Conservation (phyloP, 495 filamentous ascomycete genomes). For the Annulohypoxylon nitens region DNA sequence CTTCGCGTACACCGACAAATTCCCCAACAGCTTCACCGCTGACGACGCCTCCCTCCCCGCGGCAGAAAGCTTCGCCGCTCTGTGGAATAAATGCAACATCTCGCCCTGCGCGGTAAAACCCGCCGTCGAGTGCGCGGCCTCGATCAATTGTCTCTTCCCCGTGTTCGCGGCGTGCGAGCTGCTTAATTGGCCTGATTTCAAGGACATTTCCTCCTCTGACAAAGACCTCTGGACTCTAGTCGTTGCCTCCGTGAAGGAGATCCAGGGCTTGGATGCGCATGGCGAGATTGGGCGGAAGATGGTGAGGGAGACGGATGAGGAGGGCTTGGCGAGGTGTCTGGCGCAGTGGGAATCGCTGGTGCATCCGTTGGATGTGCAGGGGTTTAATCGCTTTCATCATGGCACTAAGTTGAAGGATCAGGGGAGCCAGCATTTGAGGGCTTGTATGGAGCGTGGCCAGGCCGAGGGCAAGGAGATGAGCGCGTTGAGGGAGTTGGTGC, state of each 20-base stretch:
- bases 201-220: constrained; percentile 10
- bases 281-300: constrained; percentile 20
- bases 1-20: constrained; percentile 29
- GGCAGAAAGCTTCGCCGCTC: constrained; percentile 16
- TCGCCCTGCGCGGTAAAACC: constrained; percentile 15
- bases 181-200: constrained; percentile 19
- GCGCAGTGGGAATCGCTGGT: constrained; percentile 25
- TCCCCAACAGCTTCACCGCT: constrained; percentile 9
- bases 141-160: constrained; percentile 20
- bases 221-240: constrained; percentile 16
- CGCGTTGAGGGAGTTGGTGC: constrained; percentile 32
- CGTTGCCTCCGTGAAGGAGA: constrained; percentile 26
- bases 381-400: constrained; percentile 32
- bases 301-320: constrained; percentile 9
- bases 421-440: constrained; percentile 17
- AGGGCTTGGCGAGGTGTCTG: constrained; percentile 3
- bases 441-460: constrained; percentile 17
- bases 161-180: constrained; percentile 28
- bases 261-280: constrained; percentile 25
- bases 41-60: constrained; percentile 23
- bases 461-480: constrained; percentile 33
- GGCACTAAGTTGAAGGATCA: constrained; percentile 18
- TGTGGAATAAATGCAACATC: constrained; percentile 14
- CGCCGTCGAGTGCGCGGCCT: constrained; percentile 3
- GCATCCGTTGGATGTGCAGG: constrained; percentile 25